phyloP scores from a whole-genome alignment of 148 eudicot species.

The Agrostemma githago region DNA sequence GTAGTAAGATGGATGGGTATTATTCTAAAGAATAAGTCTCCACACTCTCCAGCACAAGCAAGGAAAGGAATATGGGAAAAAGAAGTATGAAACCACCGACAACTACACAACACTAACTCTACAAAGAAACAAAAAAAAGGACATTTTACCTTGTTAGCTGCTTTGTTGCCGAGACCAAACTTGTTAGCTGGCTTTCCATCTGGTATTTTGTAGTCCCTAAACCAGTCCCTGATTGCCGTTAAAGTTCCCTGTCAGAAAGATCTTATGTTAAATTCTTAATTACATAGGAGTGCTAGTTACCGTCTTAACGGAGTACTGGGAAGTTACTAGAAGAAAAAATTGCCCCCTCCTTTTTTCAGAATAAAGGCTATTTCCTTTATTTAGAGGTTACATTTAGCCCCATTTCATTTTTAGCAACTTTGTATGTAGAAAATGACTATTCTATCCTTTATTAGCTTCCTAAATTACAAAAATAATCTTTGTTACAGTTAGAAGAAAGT shows the following conservation, averaged over 20 bases:
- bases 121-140: neutral
- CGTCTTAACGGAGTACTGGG: neutral
- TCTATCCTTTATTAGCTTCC: too few species aligned
- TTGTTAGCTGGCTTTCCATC: conserved; percentile 98
- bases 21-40: neutral
- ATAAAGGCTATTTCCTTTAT: too few species aligned
- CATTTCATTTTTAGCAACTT: too few species aligned
- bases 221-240: conserved; percentile 97
- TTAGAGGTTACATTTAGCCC: too few species aligned
- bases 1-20: neutral
- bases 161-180: conserved; percentile 92
- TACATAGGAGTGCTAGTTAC: neutral
- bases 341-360: too few species aligned
- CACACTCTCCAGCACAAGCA: neutral
- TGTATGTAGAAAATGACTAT: too few species aligned
- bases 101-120: neutral
- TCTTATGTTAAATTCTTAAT: conserved; percentile 6
- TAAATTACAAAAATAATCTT: too few species aligned
- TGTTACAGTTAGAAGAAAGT: too few species aligned
- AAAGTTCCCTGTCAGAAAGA: conserved; percentile 65
- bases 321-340: neutral
- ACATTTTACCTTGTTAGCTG: conserved; percentile 74
- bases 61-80: neutral
- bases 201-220: conserved; percentile 96
- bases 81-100: neutral